Evolutionary conservation across 441 rosid genomes (phyloP), one percentile per base, ranked within the genome.

Genomic region (Pelargonium australe): DNA sequence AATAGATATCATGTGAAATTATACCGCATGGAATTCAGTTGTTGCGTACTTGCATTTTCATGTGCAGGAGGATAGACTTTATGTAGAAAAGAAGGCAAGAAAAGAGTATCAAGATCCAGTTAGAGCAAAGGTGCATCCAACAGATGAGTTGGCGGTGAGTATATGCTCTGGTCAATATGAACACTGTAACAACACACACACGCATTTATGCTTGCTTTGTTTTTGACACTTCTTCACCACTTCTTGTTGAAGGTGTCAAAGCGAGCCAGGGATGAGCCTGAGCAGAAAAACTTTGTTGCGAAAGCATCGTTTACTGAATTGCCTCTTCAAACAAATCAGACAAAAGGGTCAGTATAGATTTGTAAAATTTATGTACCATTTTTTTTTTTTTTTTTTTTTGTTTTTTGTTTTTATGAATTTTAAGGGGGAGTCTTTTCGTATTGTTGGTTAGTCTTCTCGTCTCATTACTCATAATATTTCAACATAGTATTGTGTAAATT

Each of bases 111-210:
- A n/a, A 14, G 76, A 80, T 61, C 81, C 31, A 25, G 31, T 25
- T 25, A 25, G 31, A 25, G 31, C 31, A 25, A 25, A 25, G 31
- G 31, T 25, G 31, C 31, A 25, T 25, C 31, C 76, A 10, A 68
- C 73, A 20, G 72, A 80, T 76, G 91, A 83, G 70, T 70, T 80
- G 49, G 73, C 60, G n/a, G 92, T 91, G 77, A 83, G 89, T 81
- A 66, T 66, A 51, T 72, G 68, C 63, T 45, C 68, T 25, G 45
- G 65, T 72, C 43, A 44, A 65, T 49, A 62, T 72, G 7, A 70
- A 23, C 31, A 25, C 31, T 25, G 31, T 25, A 25, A 25, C 2
- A 25, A 25, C 31, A 25, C 31, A 2, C 23, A 20, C 31, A 1
- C 19, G 5, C 47, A 62, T 64, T 5, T 57, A 40, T 55, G 10